Evolutionary conservation across 139 green algal species (phyloP), one percentile per base, ranked within the genome.

Genomic region (Spirogloea muscicola): DNA sequence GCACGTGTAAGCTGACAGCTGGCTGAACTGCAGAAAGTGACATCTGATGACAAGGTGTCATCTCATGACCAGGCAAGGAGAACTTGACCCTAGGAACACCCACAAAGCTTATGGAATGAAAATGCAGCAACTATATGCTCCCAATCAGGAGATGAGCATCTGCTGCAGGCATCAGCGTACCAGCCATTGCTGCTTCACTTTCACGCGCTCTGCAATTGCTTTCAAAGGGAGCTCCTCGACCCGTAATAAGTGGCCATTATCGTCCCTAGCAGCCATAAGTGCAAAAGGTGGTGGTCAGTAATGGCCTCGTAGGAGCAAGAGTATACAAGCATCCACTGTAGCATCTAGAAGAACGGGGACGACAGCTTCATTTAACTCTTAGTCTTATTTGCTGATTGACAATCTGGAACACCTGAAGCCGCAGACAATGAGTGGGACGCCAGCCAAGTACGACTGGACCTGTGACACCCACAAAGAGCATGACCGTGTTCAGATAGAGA

Each of bases 381-480:
- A 64, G 31, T 21, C 10, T 27, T 64, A 16, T 64, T 10, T 27
- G 55, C 13, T 38, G 55, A 64, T 10, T 64, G 10, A 64, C 55
- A 16, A 16, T 16, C 27, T 64, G 31, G 10, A 64, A 41, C 55
- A 64, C 27, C 67, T 21, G 40, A 76, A 76, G n/a, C 67, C 67
- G 52, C 43, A 25, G 4, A 77, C 69, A 1, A 77, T 29, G 25
- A n/a, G 27, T 13, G 21, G 29, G 36, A 77, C 69, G 13, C 69
- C 57, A 7, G 34, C 69, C 18, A 77, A 2, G 25, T 67, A 76
- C 38, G 67, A 76, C 55, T 76, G 67, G n/a, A n/a, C 65, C 55
- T 69, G 60, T 16, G 10, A 49, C 55, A 9, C 13, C 29, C 55
- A 10, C 7, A 62, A 69, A 49, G 10, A 13, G 7, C 43, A 7